Evolutionary conservation across 139 green algal genomes (phyloP).

Genomic region (Micractinium sp.): DNA sequence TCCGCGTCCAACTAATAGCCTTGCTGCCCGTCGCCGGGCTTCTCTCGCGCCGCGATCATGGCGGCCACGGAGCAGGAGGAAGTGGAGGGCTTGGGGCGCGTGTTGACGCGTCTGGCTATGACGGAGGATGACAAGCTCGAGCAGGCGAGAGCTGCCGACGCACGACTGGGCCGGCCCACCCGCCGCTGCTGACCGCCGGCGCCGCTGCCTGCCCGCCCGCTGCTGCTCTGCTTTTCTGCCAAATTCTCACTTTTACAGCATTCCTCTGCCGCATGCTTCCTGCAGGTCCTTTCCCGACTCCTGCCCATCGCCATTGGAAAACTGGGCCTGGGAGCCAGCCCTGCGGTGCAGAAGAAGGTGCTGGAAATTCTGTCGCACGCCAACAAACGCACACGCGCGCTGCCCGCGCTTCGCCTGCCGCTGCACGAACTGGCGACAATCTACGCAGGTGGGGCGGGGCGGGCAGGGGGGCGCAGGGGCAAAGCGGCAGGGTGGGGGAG

Average conservation of each 20-base stretch:
- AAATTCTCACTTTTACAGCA: not conserved
- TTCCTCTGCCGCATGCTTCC: not conserved
- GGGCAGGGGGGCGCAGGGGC: not conserved
- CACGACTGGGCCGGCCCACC: not conserved
- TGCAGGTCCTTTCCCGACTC: slow-evolving; percentile 74
- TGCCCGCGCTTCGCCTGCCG: slow-evolving; percentile 73
- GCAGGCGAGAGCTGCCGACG: slow-evolving; percentile 47
- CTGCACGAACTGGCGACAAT: slow-evolving; percentile 69
- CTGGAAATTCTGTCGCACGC: slow-evolving; percentile 90
- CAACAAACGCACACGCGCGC: slow-evolving; percentile 87
- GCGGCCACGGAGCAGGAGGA: slow-evolving; percentile 62
- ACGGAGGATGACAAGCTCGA: slow-evolving; percentile 86
- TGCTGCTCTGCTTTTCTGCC: too few species aligned
- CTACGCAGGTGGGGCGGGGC: slow-evolving; percentile 24
- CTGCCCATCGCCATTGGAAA: slow-evolving; percentile 76
- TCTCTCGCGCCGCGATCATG: not conserved
- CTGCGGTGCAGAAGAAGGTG: slow-evolving; percentile 51
- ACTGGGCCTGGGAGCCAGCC: slow-evolving; percentile 17
- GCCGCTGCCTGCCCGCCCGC: not conserved
- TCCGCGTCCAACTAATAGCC: too few species aligned
- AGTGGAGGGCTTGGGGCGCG: slow-evolving; percentile 73
- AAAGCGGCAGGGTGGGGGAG: not conserved
- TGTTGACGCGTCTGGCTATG: slow-evolving; percentile 82
- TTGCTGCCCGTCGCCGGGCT: too few species aligned
- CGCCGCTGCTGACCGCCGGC: not conserved